Base-by-base conservation (phyloP, 176 grass and related monocot genomes). In the Oryza glaberrima region DNA sequence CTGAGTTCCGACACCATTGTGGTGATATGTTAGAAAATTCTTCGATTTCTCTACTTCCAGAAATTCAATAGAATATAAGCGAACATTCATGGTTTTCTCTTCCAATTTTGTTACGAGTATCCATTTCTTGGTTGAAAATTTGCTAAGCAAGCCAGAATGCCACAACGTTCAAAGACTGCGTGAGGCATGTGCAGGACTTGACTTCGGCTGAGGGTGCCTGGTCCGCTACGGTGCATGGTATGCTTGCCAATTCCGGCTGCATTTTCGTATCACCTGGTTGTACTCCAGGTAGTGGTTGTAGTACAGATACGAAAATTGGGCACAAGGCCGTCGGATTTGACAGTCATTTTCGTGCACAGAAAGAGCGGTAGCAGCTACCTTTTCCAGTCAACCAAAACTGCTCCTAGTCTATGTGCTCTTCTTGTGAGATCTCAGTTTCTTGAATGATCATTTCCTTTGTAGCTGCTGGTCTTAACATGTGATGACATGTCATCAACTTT, bases 241-340 rank as follows among this genome's bases (percentile, higher is more conserved):
- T n/a, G 63, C 26, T 32, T 85, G 70, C 20, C 76, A 60, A 25
- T 40, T 41, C 70, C 63, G 15, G 25, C 7, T 22, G 36, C 28
- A 25, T 45, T 32, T 25, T 63, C 38, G 65, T 25, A 46, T 14
- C 48, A 51, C 48, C 19, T 70, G 40, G 40, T 76, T 87, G 14
- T 40, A 86, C 40, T 41, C 7, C 40, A 41, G 40, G 40, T 41
- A 8, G 40, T 5, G 40, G 40, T 41, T 2, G 40, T 22, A 40
- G 45, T 56, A 26, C 20, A 26, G 20, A 45, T 4, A 47, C 47
- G 28, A 73, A 43, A 56, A 67, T 78, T 79, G 32, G 56, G 34
- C 67, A 78, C 44, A 60, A 5, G 9, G 25, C 23, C 54, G 47
- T 14, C 51, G 73, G 34, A 26, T 90, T 86, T 72, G 78, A 82